Base-by-base conservation (phyloP, 768 basidiomycete species). In the Lanmaoa rubissima region DNA sequence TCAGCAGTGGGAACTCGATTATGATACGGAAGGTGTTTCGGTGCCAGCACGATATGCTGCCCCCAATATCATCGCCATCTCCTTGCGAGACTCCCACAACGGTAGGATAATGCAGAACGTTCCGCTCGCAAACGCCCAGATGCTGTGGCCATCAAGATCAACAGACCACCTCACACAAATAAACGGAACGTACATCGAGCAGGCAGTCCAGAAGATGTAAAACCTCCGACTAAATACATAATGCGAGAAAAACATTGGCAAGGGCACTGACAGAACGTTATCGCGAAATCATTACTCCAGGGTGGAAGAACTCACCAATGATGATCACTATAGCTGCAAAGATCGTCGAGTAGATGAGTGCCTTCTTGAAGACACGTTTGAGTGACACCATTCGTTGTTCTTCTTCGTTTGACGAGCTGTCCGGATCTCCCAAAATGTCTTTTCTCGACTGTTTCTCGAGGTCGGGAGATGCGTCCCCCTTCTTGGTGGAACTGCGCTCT, bases 221-320 rank as follows among this genome's bases (percentile, higher is more conserved):
- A 76, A 77, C 28, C 58, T 58, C 40, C 67, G 67, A 42, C 69
- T 73, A 48, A 73, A 75, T 11, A 75, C 51, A 48, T 76, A 71
- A 49, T 69, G 67, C 51, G 73, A 72, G 63, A 76, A 76, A 55
- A 75, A 73, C 73, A 74, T 69, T 13, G 75, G 76, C 11, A 77
- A 51, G 2, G 75, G 75, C 1, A 75, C 73, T 74, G 48, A 46
- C 46, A 32, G 49, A 52, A 62, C 39, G 35, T 52, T 28, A 35
- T 24, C 21, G 17, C 17, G 14, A 17, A 34, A n/a, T 3, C 21
- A 48, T 7, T 17, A 38, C 42, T 28, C 34, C 4, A 14, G 32
- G 19, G 26, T n/a, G 47, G 32, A 46, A 43, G 24, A 36, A 14
- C 60, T 48, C 21, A 70, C 75, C 71, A 12, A 75, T 60, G 61